Base-by-base conservation (phyloP, 306 rosid genomes). In the Herpetospermum pedunculosum region DNA sequence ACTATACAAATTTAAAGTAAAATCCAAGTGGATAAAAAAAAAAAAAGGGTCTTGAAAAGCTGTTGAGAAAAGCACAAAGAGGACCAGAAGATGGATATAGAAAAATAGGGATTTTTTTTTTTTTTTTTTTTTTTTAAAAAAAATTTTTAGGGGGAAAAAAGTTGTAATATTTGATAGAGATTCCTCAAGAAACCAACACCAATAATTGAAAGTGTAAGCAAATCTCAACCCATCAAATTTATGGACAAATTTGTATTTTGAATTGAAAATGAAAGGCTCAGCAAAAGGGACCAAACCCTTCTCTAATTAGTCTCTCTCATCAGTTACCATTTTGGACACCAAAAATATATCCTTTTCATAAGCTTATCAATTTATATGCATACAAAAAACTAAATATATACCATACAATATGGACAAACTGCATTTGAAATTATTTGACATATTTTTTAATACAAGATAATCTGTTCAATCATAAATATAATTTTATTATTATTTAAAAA, bases 261-360 rank as follows among this genome's bases (percentile, higher is more conserved):
- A 64, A 34, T 19, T 35, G 68, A 64, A 35, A 64, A 64, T 19
- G 49, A 64, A 35, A 19, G 30, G 29, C 4, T 60, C 3, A 3
- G 70, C 44, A 34, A 62, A 62, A 34, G 14, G 70, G 16, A 58
- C 40, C 65, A 8, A 52, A 21, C 59, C 30, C 64, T 57, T 13
- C 63, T 21, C 9, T 9, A 52, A 7, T 52, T 28, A 25, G 6
- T 12, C 34, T 55, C 37, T 54, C 41, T 14, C n/a, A 6, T 19
- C 65, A 30, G 13, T 35, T n/a, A n/a, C 46, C 16, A 63, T 32
- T 35, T 37, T 64, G 9, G 50, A 21, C 32, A 23, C n/a, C 72
- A 40, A 19, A 67, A 10, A 65, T n/a, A n/a, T n/a, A n/a, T 67
- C 72, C 7, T 67, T 67, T 67, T 65, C 72, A 40, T 65, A 21